phyloP scores from a whole-genome alignment of 441 rosid genomes.

The Mallotus japonicus region DNA sequence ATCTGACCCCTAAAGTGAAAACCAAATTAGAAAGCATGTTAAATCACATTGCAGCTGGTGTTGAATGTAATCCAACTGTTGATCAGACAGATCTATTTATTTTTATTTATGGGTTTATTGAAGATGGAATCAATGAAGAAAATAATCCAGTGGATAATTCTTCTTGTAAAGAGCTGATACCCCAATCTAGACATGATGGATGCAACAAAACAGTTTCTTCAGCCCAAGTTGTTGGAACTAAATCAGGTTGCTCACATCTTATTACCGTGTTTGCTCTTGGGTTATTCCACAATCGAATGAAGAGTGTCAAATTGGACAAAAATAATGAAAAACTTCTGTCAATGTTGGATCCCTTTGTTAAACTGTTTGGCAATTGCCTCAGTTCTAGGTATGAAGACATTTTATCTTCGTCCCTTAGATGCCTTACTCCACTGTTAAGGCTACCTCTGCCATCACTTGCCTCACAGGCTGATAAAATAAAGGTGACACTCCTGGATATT shows the following conservation, averaged over 20 bases:
- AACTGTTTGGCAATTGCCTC: slow-evolving; percentile 67
- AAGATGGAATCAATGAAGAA: slow-evolving; percentile 59
- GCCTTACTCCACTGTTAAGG: slow-evolving; percentile 71
- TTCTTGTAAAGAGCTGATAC: slow-evolving; percentile 30
- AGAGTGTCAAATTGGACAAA: slow-evolving; percentile 49
- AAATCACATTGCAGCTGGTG: slow-evolving; percentile 71
- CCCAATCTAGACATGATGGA: slow-evolving; percentile 29
- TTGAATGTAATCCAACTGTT: slow-evolving; percentile 83
- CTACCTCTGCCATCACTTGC: slow-evolving; percentile 78
- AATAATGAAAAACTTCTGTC: slow-evolving; percentile 47
- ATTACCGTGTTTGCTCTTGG: slow-evolving; percentile 79
- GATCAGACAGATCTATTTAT: slow-evolving; percentile 70
- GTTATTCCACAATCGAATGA: slow-evolving; percentile 53
- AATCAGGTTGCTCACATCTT: slow-evolving; percentile 57
- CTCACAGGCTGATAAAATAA: slow-evolving; percentile 74
- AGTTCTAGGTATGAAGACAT: slow-evolving; percentile 83
- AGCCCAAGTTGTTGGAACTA: slow-evolving; percentile 39
- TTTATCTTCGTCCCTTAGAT: slow-evolving; percentile 69
- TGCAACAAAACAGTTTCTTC: slow-evolving; percentile 24
- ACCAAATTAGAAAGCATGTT: slow-evolving; percentile 72
- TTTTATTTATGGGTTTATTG: slow-evolving; percentile 63
- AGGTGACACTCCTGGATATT: slow-evolving; percentile 61
- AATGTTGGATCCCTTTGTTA: slow-evolving; percentile 88
- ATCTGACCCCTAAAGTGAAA: slow-evolving; percentile 68
- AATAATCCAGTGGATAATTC: slow-evolving; percentile 35